A percentile compares a stretch with the other conserved stretches of the same genome.
Conservation (phyloP, 2,329 filamentous ascomycete species). For the Hansfordia pulvinata region DNA sequence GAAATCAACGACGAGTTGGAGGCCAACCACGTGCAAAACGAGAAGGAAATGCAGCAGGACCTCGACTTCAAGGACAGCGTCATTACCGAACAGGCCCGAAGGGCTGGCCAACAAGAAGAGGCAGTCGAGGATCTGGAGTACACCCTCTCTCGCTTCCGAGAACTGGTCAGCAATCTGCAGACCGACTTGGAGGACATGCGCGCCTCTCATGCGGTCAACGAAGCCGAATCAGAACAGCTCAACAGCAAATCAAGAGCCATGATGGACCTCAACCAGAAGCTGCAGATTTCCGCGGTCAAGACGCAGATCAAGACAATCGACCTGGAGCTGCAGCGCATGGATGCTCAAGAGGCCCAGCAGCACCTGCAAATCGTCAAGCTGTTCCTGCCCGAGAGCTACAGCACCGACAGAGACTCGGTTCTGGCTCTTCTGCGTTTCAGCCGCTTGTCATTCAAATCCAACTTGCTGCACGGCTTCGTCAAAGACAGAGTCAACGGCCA, state of each 20-base stretch:
- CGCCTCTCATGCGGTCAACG: conserved; percentile 81
- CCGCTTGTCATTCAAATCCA: conserved; percentile 77
- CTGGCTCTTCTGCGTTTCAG: conserved; percentile 79
- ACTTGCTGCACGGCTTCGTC: conserved; percentile 62
- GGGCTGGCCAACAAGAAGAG: conserved; percentile 63
- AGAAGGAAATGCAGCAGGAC: conserved; percentile 89
- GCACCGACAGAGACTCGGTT: conserved; percentile 72
- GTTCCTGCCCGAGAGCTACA: conserved; percentile 77
- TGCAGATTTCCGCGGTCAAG: conserved; percentile 81
- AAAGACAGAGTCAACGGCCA: conserved; percentile 63
- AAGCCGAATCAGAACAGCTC: conserved; percentile 83
- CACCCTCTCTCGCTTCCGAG: conserved; percentile 75
- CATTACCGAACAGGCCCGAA: conserved; percentile 68
- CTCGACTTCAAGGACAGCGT: conserved; percentile 78
- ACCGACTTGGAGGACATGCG: conserved; percentile 83
- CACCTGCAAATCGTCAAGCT: conserved; percentile 80
- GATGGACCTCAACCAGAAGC: conserved; percentile 91
- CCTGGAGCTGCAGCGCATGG: conserved; percentile 71
- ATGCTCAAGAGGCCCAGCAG: conserved; percentile 78
- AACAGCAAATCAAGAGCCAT: conserved; percentile 81
- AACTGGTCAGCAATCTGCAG: conserved; percentile 76
- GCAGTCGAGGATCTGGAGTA: conserved; percentile 80
- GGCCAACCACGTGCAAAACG: conserved; percentile 80
- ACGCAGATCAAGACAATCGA: conserved; percentile 92
- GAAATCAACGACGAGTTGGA: conserved; percentile 94